A percentile compares a stretch with the other conserved stretches of the same genome.
Evolutionary conservation across 768 basidiomycete genomes (phyloP).

Genomic region (Mycena epipterygia): DNA sequence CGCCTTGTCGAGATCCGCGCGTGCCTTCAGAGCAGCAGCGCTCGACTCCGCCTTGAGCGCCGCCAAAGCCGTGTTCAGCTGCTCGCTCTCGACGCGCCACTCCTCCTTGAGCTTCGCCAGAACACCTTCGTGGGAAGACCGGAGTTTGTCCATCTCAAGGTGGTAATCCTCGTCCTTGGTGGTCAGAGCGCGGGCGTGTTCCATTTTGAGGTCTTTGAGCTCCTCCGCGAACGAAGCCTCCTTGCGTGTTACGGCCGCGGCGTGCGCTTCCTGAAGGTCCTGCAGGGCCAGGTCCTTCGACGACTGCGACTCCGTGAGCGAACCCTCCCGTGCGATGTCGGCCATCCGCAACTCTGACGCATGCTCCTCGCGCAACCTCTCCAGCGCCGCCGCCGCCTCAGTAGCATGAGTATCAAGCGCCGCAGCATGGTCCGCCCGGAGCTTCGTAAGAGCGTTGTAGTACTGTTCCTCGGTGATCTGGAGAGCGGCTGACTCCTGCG

Average conservation of each 20-base stretch:
- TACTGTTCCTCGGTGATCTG: constrained; percentile 85
- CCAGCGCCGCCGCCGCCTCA: constrained; percentile 73
- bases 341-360: constrained; percentile 77
- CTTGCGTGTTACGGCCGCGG: constrained; percentile 73
- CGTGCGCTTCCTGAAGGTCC: constrained; percentile 80
- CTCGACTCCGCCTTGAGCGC: constrained; percentile 60
- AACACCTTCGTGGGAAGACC: constrained; percentile 68
- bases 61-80: constrained; percentile 57
- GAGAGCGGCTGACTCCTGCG: constrained; percentile 66
- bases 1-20: constrained; percentile 63
- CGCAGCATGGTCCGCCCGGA: constrained; percentile 79
- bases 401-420: constrained; percentile 71
- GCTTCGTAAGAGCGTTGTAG: constrained; percentile 83
- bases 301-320: constrained; percentile 80
- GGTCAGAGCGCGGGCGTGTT: constrained; percentile 67
- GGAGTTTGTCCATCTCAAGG: constrained; percentile 70
- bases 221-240: constrained; percentile 76
- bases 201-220: constrained; percentile 73
- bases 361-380: constrained; percentile 83
- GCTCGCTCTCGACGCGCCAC: constrained; percentile 64
- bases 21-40: constrained; percentile 52
- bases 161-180: constrained; percentile 74
- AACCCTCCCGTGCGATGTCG: constrained; percentile 82
- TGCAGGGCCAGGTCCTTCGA: constrained; percentile 72
- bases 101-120: constrained; percentile 69